Conservation (phyloP, 805 yeast genomes). For the Kodamaea leandrae region DNA sequence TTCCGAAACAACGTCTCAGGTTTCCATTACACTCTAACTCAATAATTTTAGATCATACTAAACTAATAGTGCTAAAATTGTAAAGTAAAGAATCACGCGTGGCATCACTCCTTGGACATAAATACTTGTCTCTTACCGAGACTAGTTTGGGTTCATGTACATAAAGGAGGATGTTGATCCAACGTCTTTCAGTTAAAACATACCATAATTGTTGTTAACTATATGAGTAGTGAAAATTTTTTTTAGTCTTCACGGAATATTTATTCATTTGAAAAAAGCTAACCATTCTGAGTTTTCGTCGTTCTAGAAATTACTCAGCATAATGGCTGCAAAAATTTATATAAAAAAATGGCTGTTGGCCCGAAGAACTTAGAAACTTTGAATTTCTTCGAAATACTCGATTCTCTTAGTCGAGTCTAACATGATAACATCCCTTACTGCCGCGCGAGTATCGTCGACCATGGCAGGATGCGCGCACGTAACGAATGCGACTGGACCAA, state of each 20-base stretch:
- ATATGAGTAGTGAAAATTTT: conserved; percentile 8
- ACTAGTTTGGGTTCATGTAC: conserved; percentile 12
- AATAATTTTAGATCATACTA: neutral
- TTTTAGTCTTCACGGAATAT: neutral
- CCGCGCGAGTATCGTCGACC: too few relatives aligned
- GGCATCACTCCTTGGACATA: conserved; percentile 20
- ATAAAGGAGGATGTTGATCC: conserved; percentile 20
- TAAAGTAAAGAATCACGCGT: conserved; percentile 7
- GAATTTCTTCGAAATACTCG: too few relatives aligned
- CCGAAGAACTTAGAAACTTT: neutral
- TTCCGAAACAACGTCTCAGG: neutral
- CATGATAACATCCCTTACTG: too few relatives aligned
- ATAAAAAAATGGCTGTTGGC: neutral
- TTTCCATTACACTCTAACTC: neutral
- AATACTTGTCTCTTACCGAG: conserved; percentile 8
- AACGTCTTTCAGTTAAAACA: conserved; percentile 14
- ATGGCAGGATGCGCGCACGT: too few relatives aligned
- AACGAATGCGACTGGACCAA: too few relatives aligned
- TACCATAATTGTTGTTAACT: conserved; percentile 15
- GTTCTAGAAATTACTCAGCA: neutral
- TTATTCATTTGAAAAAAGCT: neutral
- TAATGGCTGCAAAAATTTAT: neutral
- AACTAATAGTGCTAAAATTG: neutral
- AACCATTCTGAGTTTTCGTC: neutral
- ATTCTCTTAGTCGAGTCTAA: too few relatives aligned